Base-by-base conservation (phyloP, 768 basidiomycete genomes). In the Crepidotus variabilis region DNA sequence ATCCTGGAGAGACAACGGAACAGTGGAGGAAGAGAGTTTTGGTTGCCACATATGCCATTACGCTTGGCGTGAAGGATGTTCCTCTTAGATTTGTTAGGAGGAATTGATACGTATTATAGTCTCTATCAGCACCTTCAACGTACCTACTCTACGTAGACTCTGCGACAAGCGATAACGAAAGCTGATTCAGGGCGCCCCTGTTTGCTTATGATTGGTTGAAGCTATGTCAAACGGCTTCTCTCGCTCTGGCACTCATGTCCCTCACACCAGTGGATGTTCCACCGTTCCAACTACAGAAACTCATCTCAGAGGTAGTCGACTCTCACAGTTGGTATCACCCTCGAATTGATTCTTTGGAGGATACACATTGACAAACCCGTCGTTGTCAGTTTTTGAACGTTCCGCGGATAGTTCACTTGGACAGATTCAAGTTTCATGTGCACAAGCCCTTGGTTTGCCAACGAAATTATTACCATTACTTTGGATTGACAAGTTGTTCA, bases 371-470 rank as follows among this genome's bases (percentile, higher is more conserved):
- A 45, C 18, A n/a, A 20, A 11, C 43, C 43, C 10, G 34, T 2
- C 33, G 23, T 21, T 52, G 33, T 16, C 2, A 55, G n/a, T 24
- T 5, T 46, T 51, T 46, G 32, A 58, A 21, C 45, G 7, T 35
- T 50, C 36, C 13, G 7, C 24, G 16, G 47, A 50, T 16, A 50
- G n/a, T 16, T 24, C 56, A 32, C 6, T 56, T 36, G 64, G 60
- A n/a, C 54, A 49, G 56, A 55, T 71, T 24, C 68, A 72, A 59
- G 70, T 77, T 23, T 70, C 71, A n/a, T 81, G 83, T 62, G 78
- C 80, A 2, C 84, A 86, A 64, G 86, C 85, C 10, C 67, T 83
- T 60, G 84, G 85, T 84, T 35, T 11, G 50, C 14, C 22, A 1
- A 45, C 20, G 39, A 32, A 20, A 16, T 23, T 35, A 20, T 11